phyloP scores from a whole-genome alignment of 2,329 filamentous ascomycete genomes.

The Akanthomyces uredinophilus region DNA sequence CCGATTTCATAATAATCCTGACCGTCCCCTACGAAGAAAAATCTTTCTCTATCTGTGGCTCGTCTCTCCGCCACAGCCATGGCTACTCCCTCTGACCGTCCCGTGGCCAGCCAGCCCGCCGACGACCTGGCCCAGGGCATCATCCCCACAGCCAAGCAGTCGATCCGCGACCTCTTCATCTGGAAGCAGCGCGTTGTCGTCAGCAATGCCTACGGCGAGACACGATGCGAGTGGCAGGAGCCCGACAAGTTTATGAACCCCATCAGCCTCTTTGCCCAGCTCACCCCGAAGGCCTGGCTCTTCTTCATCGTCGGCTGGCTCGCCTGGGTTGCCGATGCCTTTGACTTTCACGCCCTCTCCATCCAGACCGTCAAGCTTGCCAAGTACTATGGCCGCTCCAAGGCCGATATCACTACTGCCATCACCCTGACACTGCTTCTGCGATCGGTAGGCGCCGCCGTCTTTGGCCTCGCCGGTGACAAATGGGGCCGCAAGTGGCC shows the following conservation, averaged over 20 bases:
- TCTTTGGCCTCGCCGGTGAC: slow-evolving; percentile 74
- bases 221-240: slow-evolving; percentile 60
- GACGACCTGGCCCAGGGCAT: slow-evolving; percentile 64
- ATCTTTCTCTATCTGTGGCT: not conserved
- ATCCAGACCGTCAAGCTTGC: slow-evolving; percentile 71
- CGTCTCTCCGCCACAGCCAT: not conserved
- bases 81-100: not conserved
- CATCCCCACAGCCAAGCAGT: slow-evolving; percentile 59
- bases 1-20: not conserved
- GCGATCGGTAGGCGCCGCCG: slow-evolving; percentile 66
- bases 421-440: slow-evolving; percentile 73
- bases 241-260: slow-evolving; percentile 66
- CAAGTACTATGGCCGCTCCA: slow-evolving; percentile 42
- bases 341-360: slow-evolving; percentile 76
- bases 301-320: slow-evolving; percentile 71
- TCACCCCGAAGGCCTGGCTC: slow-evolving; percentile 63
- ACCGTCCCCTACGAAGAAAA: not conserved
- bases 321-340: slow-evolving; percentile 77
- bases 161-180: slow-evolving; percentile 59
- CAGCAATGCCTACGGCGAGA: slow-evolving; percentile 59
- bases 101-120: slow-evolving; percentile 43
- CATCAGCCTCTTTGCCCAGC: slow-evolving; percentile 59
- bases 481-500: slow-evolving; percentile 79
- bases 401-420: slow-evolving; percentile 66
- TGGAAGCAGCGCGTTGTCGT: slow-evolving; percentile 71